These are phyloP conservation scores for Bothriochloa decipiens DNA, from an alignment of 176 grass and related monocot species.

Conservation along the genomic window DNA sequence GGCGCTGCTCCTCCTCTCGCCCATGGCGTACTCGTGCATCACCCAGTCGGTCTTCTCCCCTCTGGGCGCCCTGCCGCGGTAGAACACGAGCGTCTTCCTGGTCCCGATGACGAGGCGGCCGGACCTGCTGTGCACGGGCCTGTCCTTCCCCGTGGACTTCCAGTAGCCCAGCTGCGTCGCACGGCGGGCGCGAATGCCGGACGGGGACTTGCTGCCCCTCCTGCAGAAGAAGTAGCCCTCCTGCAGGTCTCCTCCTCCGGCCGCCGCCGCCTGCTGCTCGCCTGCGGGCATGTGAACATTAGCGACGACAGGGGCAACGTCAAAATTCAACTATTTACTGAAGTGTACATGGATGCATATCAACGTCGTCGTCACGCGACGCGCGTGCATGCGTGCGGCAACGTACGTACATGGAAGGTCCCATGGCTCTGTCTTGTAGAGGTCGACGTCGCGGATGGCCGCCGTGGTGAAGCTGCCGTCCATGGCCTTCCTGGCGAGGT, in stretches of 20 bases:
- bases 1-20: not conserved
- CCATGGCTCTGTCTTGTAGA: constrained; percentile 67
- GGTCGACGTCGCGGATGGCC: constrained; percentile 55
- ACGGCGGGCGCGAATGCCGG: constrained; percentile 47
- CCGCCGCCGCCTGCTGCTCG: not conserved
- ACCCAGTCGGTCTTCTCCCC: constrained; percentile 52
- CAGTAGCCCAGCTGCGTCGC: constrained; percentile 56
- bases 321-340: too few species aligned
- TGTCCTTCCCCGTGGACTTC: constrained; percentile 64
- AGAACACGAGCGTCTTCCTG: constrained; percentile 63
- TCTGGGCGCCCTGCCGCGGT: constrained; percentile 48
- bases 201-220: constrained; percentile 52
- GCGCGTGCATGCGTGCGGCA: not conserved
- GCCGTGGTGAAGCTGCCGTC: constrained; percentile 44
- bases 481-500: constrained; percentile 62
- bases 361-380: too few species aligned
- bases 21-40: constrained; percentile 58
- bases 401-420: constrained; percentile 50
- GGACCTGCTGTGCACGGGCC: constrained; percentile 31
- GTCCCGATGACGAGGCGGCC: constrained; percentile 40
- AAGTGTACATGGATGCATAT: not conserved
- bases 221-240: constrained; percentile 60
- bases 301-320: not conserved
- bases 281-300: not conserved
- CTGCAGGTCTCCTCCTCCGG: not conserved